These are phyloP conservation scores for Drechslera avenae DNA, from an alignment of 2,329 filamentous ascomycete species.

Conservation along the genomic window DNA sequence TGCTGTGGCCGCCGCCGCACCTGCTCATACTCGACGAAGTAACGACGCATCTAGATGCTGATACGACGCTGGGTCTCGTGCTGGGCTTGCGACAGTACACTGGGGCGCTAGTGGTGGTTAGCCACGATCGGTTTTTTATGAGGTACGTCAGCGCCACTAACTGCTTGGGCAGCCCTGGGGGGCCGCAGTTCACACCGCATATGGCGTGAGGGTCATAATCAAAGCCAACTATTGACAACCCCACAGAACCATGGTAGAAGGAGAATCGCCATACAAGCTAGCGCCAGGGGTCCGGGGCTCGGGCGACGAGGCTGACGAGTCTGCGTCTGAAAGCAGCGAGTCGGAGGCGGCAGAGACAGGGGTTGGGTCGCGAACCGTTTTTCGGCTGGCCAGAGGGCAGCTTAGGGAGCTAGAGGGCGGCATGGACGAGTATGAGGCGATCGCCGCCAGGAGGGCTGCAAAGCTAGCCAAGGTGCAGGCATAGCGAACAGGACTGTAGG, in stretches of 20 bases:
- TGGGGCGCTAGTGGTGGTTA: constrained; percentile 77
- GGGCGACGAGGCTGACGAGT: constrained; percentile 45
- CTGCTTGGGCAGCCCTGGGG: neutral
- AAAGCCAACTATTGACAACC: constrained; percentile 13
- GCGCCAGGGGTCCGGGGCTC: constrained; percentile 49
- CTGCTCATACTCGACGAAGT: constrained; percentile 79
- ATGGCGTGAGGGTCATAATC: neutral
- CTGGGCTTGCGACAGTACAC: constrained; percentile 70
- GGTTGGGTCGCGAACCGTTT: constrained; percentile 48
- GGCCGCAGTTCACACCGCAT: neutral
- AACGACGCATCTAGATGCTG: constrained; percentile 83
- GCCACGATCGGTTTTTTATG: constrained; percentile 83
- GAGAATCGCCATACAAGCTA: constrained; percentile 51
- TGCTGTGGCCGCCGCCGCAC: constrained; percentile 73
- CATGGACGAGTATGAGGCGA: constrained; percentile 47
- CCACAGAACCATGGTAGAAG: constrained; percentile 69
- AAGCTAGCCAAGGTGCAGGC: constrained; percentile 8
- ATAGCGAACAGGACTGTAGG: neutral
- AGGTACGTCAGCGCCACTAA: constrained; percentile 45
- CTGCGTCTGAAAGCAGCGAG: constrained; percentile 47
- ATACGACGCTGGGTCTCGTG: constrained; percentile 75
- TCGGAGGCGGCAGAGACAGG: constrained; percentile 54
- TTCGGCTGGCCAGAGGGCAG: constrained; percentile 43
- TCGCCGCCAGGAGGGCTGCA: constrained; percentile 40
- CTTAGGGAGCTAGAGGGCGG: constrained; percentile 45